Evolutionary conservation across 176 grass and related monocot species (phyloP).

Genomic region (Olyra latifolia): DNA sequence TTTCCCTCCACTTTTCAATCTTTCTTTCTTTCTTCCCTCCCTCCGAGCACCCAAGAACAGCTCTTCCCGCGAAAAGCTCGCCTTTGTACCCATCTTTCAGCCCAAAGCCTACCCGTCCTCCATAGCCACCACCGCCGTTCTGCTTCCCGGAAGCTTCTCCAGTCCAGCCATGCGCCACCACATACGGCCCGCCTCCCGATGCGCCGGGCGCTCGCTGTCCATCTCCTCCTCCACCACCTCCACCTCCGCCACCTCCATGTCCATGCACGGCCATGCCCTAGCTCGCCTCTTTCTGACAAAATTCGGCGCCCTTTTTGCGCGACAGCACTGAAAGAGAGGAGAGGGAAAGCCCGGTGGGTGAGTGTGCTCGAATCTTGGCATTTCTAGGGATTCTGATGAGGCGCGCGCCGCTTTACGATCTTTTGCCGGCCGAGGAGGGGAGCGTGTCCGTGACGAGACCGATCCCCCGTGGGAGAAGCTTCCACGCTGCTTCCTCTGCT

Average conservation of each 20-base stretch:
- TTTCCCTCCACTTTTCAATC: slow-evolving; percentile 33
- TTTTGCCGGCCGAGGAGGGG: slow-evolving; percentile 45
- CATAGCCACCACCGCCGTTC: slow-evolving; percentile 25
- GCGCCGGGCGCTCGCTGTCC: slow-evolving; percentile 22
- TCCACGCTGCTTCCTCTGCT: slow-evolving; percentile 72
- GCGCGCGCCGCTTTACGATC: slow-evolving; percentile 21
- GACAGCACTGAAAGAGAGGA: slow-evolving; percentile 52
- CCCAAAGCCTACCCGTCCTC: slow-evolving; percentile 40
- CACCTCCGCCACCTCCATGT: slow-evolving; percentile 3
- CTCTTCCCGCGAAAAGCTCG: slow-evolving; percentile 42
- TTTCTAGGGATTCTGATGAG: slow-evolving; percentile 66
- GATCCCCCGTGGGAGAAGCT: slow-evolving; percentile 45
- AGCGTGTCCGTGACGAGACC: slow-evolving; percentile 67
- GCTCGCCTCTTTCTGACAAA: slow-evolving; percentile 55
- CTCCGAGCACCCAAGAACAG: slow-evolving; percentile 18
- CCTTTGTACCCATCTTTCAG: slow-evolving; percentile 57
- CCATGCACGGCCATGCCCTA: slow-evolving; percentile 12
- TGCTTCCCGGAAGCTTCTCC: slow-evolving; percentile 83
- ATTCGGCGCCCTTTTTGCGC: slow-evolving; percentile 54
- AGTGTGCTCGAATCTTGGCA: slow-evolving; percentile 66
- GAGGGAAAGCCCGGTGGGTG: slow-evolving; percentile 30
- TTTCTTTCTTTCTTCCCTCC: slow-evolving; percentile 21
- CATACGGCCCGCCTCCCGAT: slow-evolving; percentile 36
- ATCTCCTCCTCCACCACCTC: slow-evolving; percentile 1
- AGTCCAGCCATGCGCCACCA: slow-evolving; percentile 31